Evolutionary conservation across 306 rosid genomes (phyloP), one percentile per base, ranked within the genome.

Genomic region (Vigna mungo): DNA sequence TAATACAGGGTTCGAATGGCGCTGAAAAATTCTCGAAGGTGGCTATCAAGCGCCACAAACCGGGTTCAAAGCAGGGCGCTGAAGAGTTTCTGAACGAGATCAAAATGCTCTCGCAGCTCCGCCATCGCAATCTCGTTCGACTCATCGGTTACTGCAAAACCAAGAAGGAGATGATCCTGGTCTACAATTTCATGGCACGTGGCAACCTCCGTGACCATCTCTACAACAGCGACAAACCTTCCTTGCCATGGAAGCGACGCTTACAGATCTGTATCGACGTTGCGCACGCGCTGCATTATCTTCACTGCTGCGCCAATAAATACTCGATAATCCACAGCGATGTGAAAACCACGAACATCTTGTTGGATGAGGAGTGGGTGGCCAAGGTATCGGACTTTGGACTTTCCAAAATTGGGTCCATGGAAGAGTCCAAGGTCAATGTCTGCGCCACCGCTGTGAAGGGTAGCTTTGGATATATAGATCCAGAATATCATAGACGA

Each of bases 371-470:
- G 1, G 77, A 85, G 0, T 81, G 84, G 85, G 79, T 55, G 0
- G 89, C 93, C 0, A 87, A 85, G 71, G 85, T 89, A 74, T 83
- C 91, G 0, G 91, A 89, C 44, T 87, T 89, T n/a, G 93, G 93
- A 65, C 27, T 89, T 18, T 87, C 89, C 1, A 62, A 82, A 48
- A 60, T 82, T 1, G 89, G 84, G 82, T 78, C 89, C 5, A 79
- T 18, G 1, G 87, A 79, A 0, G 13, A 15, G 12, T 11, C 65
- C 0, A 63, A 83, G 56, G 72, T 84, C 37, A 78, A 84, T 1
- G 84, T 85, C 0, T 85, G 72, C 37, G 72, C 88, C 30, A 87
- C 90, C 0, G 55, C 82, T 0, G 84, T 87, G 3, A 87, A 84
- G 4, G 88, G 90, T 0, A 84, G 88, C n/a, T 7, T 68, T 0